Evolutionary conservation across 805 yeast species (phyloP), one percentile per base, ranked within the genome.

Genomic region (Vanderwaltozyma polyspora): DNA sequence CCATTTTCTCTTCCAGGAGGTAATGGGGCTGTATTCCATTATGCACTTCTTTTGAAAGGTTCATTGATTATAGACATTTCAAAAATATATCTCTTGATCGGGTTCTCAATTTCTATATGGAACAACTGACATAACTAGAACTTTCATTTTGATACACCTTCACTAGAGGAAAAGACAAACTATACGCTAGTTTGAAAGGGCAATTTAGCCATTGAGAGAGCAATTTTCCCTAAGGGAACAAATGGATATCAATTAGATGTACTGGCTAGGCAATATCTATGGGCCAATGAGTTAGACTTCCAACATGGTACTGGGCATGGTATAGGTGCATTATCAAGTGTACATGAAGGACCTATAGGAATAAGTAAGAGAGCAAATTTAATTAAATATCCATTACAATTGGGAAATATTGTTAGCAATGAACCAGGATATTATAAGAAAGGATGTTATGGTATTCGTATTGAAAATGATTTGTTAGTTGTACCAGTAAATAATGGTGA

Each of bases 291-390:
- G 0, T 63, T 84, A 31, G 91, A 83, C 52, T 89, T 81, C 55
- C 72, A 78, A 42, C 98, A 89, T 58, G 97, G 97, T 7, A 84
- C 96, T 0, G 95, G 97, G 2, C 98, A 89, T 59, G 98, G 98
- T 4, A 81, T 89, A 12, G 97, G 95, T 2, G 70, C 87, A 15
- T 89, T 70, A 53, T 74, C 93, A 31, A 79, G 80, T 54, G 97
- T 89, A 13, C 98, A 89, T 55, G 95, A 91, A 51, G 89, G 91
- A n/a, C 97, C 97, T 1, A 69, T 89, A 36, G 93, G 87, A 11
- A 74, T 89, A 38, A 82, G 80, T 38, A 63, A 55, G 51, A 64
- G 67, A 48, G 57, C 63, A 16, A 60, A 67, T 11, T 60, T 71
- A 18, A 60, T 64, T 19, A 64, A 70, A 8, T 70, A 68, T 28